Base-by-base conservation (phyloP, 768 basidiomycete genomes). In the Calocera viscosa region DNA sequence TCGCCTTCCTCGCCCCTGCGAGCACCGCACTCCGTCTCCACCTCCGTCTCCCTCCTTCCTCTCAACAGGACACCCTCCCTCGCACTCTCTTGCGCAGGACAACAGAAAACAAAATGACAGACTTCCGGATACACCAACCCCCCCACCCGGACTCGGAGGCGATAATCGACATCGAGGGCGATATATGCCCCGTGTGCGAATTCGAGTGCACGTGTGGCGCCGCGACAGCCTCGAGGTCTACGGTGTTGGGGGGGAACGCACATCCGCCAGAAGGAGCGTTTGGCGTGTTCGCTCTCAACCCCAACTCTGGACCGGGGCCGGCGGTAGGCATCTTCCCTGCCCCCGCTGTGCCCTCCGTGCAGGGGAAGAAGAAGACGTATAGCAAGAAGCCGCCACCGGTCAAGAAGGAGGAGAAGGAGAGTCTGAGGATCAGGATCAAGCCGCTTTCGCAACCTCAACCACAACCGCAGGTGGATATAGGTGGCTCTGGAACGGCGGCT, bases 81-180 rank as follows among this genome's bases (percentile, higher is more conserved):
- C 35, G 7, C 5, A 5, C 35, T 14, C 35, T 38, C 35, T 14
- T 38, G n/a, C n/a, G n/a, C n/a, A n/a, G n/a, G n/a, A n/a, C n/a
- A n/a, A n/a, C 43, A 47, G 5, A 47, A 3, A 47, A 7, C 19
- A 47, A 5, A 47, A 47, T 24, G 43, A 47, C 43, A 17, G 24
- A 47, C 43, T 47, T 24, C 16, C 43, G 24, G 19, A 17, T 47
- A 19, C 16, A 40, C 19, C 39, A 19, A 47, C 43, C 43, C 5
- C 43, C 43, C 8, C 30, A 7, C 14, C 2, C 14, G 26, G 53
- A 19, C 7, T 11, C 14, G 22, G 53, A 60, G 14, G 53, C 2
- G 7, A 60, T 60, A 11, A 60, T 60, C 53, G 53, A 60, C 53
- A 60, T 60, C 30, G 53, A 60, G 14, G 53, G 53, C 53, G 53